These are phyloP conservation scores for Brassica balearica DNA, from an alignment of 441 rosid genomes.

Conservation along the genomic window DNA sequence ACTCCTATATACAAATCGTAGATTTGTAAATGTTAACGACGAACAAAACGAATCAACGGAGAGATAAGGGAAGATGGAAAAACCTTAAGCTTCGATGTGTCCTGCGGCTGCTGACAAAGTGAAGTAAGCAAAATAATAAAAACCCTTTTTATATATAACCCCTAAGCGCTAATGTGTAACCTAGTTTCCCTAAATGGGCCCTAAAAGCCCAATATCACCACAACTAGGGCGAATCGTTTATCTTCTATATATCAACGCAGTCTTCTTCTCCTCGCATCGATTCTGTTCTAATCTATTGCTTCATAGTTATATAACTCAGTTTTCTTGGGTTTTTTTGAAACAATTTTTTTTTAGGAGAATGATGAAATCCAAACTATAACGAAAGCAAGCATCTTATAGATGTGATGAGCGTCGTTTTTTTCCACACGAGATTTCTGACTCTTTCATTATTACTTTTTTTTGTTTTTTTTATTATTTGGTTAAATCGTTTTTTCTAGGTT, in stretches of 20 bases:
- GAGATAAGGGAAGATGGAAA: not conserved
- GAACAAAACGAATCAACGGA: not conserved
- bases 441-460: not conserved
- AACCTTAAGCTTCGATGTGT: not conserved
- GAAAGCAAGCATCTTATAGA: slow-evolving; percentile 25
- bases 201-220: not conserved
- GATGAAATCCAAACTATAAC: slow-evolving; percentile 38
- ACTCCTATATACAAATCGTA: not conserved
- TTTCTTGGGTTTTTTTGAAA: no score
- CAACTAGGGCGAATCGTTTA: not conserved
- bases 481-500: not conserved
- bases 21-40: not conserved
- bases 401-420: slow-evolving; percentile 37
- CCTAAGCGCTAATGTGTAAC: not conserved
- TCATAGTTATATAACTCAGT: not conserved
- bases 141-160: not conserved
- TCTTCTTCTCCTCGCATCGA: not conserved
- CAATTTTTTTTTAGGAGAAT: slow-evolving; percentile 7
- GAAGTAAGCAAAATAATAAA: not conserved
- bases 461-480: not conserved
- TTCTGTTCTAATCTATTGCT: not conserved
- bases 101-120: not conserved
- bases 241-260: slow-evolving; percentile 8
- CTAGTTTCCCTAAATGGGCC: not conserved
- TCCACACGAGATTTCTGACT: slow-evolving; percentile 50